Evolutionary conservation across 805 yeast species (phyloP), one percentile per base, ranked within the genome.

Genomic region (Teunomyces lycoperdinae): DNA sequence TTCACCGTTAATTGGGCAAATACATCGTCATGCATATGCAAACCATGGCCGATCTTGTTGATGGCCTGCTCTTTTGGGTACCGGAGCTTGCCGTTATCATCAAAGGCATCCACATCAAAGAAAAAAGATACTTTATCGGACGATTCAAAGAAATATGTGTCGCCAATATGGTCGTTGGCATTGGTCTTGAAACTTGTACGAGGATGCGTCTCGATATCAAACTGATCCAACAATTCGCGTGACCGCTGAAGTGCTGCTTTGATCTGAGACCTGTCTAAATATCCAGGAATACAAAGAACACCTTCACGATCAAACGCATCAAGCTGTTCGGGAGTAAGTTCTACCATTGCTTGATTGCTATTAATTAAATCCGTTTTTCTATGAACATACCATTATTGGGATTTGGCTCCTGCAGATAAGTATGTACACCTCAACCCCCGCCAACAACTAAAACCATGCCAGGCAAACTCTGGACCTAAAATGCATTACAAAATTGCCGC

Each of bases 1-100:
- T 76, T 77, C 32, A 83, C 71, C 0, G 92, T 83, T 24, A 81
- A 62, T 9, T 64, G 53, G 17, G 61, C 61, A 56, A 82, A 87
- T n/a, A 61, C 56, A 0, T 71, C 68, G 50, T 83, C 80, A 31
- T 76, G 63, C 58, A 77, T 71, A 58, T 87, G 95, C 11, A 87
- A 62, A 1, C 87, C 89, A 58, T 87, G 95, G 4, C 94, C 95
- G 36, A 87, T 81, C 66, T 87, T 87, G 66, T 87, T 87, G 58
- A 87, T 74, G 1, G 91, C 78, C 50, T 63, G 66, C 27, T 77
- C 76, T 50, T 82, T 73, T 8, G 85, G 79, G 56, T 70, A 77
- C 24, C 62, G 63, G 51, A 86, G 68, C 17, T 76, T 55, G n/a
- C 87, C 86, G 1, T 65, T 48, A 9, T 51, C 60, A 53, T 80